Percentiles rank a stretch among this genome's conserved stretches.
Evolutionary conservation across 2,329 filamentous ascomycete species (phyloP).

Genomic region (Fusarium protoensiforme): DNA sequence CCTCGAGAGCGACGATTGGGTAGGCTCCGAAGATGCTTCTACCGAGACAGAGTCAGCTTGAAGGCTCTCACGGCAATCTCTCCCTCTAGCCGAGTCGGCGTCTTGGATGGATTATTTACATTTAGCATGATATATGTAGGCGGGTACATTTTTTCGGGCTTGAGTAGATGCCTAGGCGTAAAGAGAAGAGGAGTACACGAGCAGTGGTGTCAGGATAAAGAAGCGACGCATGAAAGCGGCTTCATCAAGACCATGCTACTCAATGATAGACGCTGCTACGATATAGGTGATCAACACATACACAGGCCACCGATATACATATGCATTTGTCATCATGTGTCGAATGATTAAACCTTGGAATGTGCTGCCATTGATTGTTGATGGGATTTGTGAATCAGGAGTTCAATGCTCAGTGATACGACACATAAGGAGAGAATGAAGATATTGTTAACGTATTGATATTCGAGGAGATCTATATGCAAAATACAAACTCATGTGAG

Average conservation of each 20-base stretch:
- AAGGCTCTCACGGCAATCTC: background rate
- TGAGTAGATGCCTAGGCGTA: constrained; percentile 2
- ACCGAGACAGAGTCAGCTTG: constrained; percentile 15
- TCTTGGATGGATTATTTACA: constrained; percentile 11
- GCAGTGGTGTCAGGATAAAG: constrained; percentile 4
- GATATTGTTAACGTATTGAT: background rate
- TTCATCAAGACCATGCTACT: background rate
- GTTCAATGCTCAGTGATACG: background rate
- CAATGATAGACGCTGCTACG: constrained; percentile 2
- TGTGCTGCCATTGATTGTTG: background rate
- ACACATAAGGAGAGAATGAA: background rate
- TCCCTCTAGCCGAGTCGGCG: background rate
- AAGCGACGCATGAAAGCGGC: background rate
- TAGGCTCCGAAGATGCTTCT: constrained; percentile 42
- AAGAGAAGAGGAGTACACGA: background rate
- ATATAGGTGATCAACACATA: background rate
- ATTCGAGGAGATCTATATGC: background rate
- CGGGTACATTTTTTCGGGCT: constrained; percentile 10
- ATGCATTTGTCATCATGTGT: background rate
- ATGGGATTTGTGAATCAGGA: background rate
- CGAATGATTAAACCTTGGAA: background rate
- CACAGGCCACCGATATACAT: background rate
- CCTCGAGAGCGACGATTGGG: constrained; percentile 69
- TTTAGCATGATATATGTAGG: constrained; percentile 1
- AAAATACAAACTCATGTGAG: background rate